Percentiles rank a stretch among this genome's conserved stretches.
phyloP scores from a whole-genome alignment of 2,329 filamentous ascomycete genomes.

The Boeremia lycopersici region DNA sequence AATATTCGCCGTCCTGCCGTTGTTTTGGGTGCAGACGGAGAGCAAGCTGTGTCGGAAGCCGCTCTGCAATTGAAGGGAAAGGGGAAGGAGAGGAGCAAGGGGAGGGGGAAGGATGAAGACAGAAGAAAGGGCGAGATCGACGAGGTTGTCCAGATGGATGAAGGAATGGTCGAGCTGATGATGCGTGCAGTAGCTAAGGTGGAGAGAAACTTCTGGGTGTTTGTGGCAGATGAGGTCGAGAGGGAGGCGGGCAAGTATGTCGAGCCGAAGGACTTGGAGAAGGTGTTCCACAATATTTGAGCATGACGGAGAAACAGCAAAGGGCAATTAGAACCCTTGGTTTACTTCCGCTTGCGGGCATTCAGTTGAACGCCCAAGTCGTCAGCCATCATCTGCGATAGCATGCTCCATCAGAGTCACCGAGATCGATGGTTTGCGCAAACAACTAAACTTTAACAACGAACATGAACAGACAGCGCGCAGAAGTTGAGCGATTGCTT shows the following conservation, averaged over 20 bases:
- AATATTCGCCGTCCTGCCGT: constrained; percentile 25
- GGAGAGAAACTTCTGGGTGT: constrained; percentile 38
- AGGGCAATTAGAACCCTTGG: no score
- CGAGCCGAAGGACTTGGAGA: constrained; percentile 25
- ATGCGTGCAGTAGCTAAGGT: constrained; percentile 37
- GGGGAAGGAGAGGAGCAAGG: background rate
- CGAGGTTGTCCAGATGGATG: constrained; percentile 2
- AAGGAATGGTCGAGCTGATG: constrained; percentile 22
- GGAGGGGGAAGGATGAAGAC: background rate
- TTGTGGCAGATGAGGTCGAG: constrained; percentile 43
- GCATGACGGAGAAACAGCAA: background rate
- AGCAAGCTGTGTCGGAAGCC: background rate
- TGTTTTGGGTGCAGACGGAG: background rate
- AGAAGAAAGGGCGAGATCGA: constrained; percentile 1
- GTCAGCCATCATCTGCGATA: no score
- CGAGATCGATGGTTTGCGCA: no score
- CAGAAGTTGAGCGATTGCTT: no score
- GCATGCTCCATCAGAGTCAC: no score
- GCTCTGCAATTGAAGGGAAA: background rate
- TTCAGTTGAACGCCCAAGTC: no score
- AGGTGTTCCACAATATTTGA: constrained; percentile 18
- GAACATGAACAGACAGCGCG: no score
- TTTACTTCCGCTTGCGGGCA: no score
- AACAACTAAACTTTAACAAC: no score
- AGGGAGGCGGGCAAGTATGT: constrained; percentile 29